Conservation (phyloP, 2,329 filamentous ascomycete species). For the Diaporthe sp. region DNA sequence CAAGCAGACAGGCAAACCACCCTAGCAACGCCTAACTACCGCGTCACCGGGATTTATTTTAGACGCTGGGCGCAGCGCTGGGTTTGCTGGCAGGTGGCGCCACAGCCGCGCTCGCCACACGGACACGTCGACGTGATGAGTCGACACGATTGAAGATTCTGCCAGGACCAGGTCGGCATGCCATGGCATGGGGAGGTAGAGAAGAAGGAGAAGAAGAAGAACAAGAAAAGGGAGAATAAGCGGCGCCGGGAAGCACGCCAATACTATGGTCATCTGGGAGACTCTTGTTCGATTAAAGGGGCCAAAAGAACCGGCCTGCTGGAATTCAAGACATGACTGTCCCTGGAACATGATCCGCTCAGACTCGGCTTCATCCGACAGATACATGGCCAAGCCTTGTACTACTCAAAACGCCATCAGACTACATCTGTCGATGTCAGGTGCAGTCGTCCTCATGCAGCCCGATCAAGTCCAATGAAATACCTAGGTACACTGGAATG, state of each 20-base stretch:
- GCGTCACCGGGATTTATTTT: conserved; percentile 18
- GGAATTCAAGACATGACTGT: background rate
- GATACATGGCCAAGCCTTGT: background rate
- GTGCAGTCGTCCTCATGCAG: background rate
- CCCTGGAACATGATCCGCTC: background rate
- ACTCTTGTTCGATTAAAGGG: background rate
- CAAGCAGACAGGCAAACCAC: background rate
- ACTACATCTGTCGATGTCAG: background rate
- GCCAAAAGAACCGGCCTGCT: background rate
- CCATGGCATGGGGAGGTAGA: background rate
- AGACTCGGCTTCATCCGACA: background rate
- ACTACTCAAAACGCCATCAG: background rate
- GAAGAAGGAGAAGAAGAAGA: background rate
- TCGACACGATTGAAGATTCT: background rate
- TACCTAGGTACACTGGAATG: background rate
- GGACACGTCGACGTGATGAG: conserved; percentile 9
- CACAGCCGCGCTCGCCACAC: conserved; percentile 28
- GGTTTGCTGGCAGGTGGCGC: conserved; percentile 17
- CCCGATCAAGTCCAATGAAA: background rate
- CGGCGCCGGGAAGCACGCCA: background rate
- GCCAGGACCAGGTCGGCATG: background rate
- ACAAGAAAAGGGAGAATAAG: background rate
- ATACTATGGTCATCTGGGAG: background rate
- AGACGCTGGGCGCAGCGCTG: conserved; percentile 1
- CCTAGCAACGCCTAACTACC: background rate